These are phyloP conservation scores for Phytophthora quininea DNA, from an alignment of 352 stramenopile genomes.

Conservation along the genomic window DNA sequence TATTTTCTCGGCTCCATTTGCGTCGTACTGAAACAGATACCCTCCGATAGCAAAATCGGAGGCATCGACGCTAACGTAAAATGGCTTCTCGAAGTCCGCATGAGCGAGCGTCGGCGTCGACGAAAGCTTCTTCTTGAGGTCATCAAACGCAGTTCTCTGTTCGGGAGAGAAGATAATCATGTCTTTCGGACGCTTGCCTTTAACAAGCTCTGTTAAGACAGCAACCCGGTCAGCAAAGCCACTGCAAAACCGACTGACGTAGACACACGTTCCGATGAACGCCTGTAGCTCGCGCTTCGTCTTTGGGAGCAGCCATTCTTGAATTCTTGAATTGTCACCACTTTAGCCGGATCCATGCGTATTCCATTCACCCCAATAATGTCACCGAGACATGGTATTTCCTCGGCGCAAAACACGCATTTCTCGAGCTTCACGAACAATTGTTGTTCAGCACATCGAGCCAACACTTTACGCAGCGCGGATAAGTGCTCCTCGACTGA, in stretches of 20 bases:
- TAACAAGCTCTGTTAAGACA: constrained; percentile 5
- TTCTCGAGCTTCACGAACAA: neutral
- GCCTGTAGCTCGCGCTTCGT: constrained; percentile 19
- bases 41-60: constrained; percentile 18
- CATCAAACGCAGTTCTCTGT: neutral
- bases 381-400: neutral
- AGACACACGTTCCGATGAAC: constrained; percentile 17
- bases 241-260: constrained; percentile 19
- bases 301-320: constrained; percentile 1
- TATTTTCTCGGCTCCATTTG: neutral
- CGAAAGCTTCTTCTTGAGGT: constrained; percentile 1
- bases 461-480: neutral
- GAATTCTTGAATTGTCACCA: constrained; percentile 4
- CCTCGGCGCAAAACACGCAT: neutral
- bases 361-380: constrained; percentile 1
- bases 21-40: constrained; percentile 16
- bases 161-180: neutral
- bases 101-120: constrained; percentile 2
- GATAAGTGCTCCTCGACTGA: neutral
- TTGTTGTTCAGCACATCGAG: neutral
- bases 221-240: constrained; percentile 7
- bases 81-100: constrained; percentile 3
- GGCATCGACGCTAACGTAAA: constrained; percentile 8
- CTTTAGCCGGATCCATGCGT: constrained; percentile 3
- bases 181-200: constrained; percentile 6